These are phyloP conservation scores for Cudoniella acicularis DNA, from an alignment of 495 filamentous ascomycete species.

Conservation along the genomic window DNA sequence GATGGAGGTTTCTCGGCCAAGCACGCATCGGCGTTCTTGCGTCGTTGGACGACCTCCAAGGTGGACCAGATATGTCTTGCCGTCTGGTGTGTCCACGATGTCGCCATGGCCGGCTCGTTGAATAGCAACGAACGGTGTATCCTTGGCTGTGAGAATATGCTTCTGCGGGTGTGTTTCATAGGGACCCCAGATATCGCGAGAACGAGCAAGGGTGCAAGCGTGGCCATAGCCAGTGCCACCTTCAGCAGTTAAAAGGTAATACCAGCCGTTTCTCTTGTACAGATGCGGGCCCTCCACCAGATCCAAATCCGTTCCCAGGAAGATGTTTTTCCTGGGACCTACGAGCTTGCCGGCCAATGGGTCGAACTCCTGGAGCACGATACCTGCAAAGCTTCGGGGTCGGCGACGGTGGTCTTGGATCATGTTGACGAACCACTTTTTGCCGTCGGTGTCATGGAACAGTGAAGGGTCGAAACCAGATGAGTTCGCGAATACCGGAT, in stretches of 20 bases:
- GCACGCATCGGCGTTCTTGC: constrained; percentile 48
- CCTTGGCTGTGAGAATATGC: constrained; percentile 49
- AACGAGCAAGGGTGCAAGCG: constrained; percentile 47
- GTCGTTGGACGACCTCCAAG: constrained; percentile 49
- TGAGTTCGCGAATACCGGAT: constrained; percentile 30
- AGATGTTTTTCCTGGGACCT: constrained; percentile 46
- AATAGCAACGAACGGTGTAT: constrained; percentile 43
- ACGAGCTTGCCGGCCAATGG: constrained; percentile 39
- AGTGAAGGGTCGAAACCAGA: constrained; percentile 40
- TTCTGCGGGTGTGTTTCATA: constrained; percentile 50
- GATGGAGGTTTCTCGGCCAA: constrained; percentile 52
- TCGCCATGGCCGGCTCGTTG: constrained; percentile 58
- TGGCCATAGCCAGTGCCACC: constrained; percentile 59
- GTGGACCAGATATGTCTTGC: constrained; percentile 53
- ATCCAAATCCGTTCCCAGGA: constrained; percentile 48
- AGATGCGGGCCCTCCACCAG: constrained; percentile 65
- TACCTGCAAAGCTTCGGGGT: constrained; percentile 36
- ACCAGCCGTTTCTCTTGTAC: constrained; percentile 60
- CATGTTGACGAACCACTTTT: constrained; percentile 39
- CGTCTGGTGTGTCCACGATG: constrained; percentile 53
- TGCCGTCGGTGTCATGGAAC: constrained; percentile 49
- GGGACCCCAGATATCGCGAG: constrained; percentile 49
- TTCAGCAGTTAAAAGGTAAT: constrained; percentile 67
- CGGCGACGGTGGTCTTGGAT: constrained; percentile 47
- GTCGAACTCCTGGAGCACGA: constrained; percentile 39